Percentiles rank a stretch among this genome's conserved stretches.
phyloP scores from a whole-genome alignment of 2,329 filamentous ascomycete species.

The Orbilia ellipsospora region DNA sequence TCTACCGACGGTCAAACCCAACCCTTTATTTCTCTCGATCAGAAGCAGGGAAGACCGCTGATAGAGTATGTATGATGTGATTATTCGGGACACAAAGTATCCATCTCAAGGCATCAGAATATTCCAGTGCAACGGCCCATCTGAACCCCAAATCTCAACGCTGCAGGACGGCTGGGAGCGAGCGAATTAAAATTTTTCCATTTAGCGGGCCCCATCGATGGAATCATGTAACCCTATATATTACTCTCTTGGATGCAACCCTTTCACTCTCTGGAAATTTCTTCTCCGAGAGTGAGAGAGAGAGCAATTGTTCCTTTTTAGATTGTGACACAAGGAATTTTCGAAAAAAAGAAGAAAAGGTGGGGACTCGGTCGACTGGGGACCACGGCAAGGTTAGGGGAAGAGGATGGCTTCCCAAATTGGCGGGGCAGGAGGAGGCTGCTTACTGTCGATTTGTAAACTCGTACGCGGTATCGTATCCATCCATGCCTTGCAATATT shows the following conservation, averaged over 20 bases:
- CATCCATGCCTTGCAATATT: neutral
- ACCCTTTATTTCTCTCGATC: slow-evolving; percentile 32
- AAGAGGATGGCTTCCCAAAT: slow-evolving; percentile 9
- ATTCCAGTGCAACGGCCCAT: slow-evolving; percentile 17
- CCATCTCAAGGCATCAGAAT: slow-evolving; percentile 12
- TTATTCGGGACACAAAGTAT: slow-evolving; percentile 6
- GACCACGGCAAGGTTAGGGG: neutral
- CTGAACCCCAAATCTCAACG: too few species aligned
- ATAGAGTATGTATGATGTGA: slow-evolving; percentile 15
- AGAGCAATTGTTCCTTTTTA: neutral
- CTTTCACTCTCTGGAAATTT: neutral
- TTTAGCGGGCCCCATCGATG: slow-evolving; percentile 7
- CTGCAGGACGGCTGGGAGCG: slow-evolving; percentile 23
- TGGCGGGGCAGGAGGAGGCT: slow-evolving; percentile 27
- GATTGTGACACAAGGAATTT: slow-evolving; percentile 34
- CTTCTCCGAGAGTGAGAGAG: neutral
- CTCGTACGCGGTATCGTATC: slow-evolving; percentile 20
- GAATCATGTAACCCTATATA: slow-evolving; percentile 47
- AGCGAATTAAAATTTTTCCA: slow-evolving; percentile 45
- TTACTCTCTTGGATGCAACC: slow-evolving; percentile 41
- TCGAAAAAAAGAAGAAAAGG: neutral
- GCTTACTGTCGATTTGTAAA: slow-evolving; percentile 50
- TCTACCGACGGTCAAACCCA: too few species aligned
- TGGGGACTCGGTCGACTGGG: neutral
- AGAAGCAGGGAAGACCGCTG: slow-evolving; percentile 37